phyloP scores from a whole-genome alignment of 768 basidiomycete species.

The Russula sp. region DNA sequence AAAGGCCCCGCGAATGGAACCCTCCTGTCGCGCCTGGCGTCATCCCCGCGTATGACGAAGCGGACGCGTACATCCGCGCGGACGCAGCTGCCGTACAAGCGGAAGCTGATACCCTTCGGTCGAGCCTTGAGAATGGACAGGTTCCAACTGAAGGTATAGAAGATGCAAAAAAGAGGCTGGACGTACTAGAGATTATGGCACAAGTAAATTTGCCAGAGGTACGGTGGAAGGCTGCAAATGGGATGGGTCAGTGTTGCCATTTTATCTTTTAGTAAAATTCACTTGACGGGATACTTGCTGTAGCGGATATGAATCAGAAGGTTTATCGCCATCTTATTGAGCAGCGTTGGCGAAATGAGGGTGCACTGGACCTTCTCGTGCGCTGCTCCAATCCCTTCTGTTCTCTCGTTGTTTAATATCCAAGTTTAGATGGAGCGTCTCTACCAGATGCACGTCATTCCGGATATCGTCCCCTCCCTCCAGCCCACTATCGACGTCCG shows the following conservation, averaged over 20 bases:
- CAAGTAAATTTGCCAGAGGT: slow-evolving; percentile 81
- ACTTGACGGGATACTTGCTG: background rate
- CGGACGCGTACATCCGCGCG: slow-evolving; percentile 61
- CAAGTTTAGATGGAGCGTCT: slow-evolving; percentile 81
- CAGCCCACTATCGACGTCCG: slow-evolving; percentile 74
- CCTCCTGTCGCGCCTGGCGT: slow-evolving; percentile 58
- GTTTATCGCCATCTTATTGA: slow-evolving; percentile 80
- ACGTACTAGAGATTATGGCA: slow-evolving; percentile 73
- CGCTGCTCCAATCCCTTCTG: slow-evolving; percentile 30
- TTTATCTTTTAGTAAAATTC: background rate
- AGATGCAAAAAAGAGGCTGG: slow-evolving; percentile 42
- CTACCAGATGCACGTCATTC: slow-evolving; percentile 86
- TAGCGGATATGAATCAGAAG: slow-evolving; percentile 65
- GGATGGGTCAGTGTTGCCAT: slow-evolving; percentile 56
- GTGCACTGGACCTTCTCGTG: slow-evolving; percentile 80
- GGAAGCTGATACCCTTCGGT: slow-evolving; percentile 44
- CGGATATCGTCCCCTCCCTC: slow-evolving; percentile 74
- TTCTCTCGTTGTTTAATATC: background rate
- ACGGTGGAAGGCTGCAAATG: slow-evolving; percentile 74
- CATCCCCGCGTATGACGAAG: slow-evolving; percentile 81
- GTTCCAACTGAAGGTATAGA: slow-evolving; percentile 29
- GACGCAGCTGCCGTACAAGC: slow-evolving; percentile 55
- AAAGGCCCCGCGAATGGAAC: slow-evolving; percentile 60
- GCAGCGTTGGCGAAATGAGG: slow-evolving; percentile 81
- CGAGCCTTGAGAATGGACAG: slow-evolving; percentile 28